These are phyloP conservation scores for Bipolaris gigantea DNA, from an alignment of 2,329 filamentous ascomycete genomes.

Conservation along the genomic window DNA sequence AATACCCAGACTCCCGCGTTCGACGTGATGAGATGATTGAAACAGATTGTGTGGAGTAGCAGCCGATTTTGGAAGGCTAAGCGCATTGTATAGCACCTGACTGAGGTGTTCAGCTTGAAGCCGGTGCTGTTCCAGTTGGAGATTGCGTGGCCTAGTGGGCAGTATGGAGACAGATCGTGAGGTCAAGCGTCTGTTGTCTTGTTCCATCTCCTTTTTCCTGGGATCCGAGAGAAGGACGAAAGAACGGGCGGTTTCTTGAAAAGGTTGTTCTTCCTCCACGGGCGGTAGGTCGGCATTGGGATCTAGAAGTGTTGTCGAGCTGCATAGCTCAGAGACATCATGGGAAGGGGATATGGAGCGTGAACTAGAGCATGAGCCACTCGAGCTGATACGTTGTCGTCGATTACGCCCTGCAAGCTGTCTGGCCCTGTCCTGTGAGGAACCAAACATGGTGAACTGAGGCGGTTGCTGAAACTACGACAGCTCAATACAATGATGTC, in stretches of 20 bases:
- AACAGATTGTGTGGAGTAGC: constrained; percentile 5
- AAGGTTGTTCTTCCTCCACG: neutral
- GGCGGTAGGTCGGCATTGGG: neutral
- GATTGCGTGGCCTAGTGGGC: neutral
- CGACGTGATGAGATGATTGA: neutral
- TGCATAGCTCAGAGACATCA: constrained; percentile 11
- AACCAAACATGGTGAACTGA: constrained; percentile 35
- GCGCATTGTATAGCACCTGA: constrained; percentile 26
- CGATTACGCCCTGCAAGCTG: constrained; percentile 40
- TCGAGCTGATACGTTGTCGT: constrained; percentile 30
- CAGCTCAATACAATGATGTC: neutral
- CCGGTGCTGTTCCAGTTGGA: constrained; percentile 20
- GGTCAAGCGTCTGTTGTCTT: neutral
- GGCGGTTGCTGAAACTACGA: neutral
- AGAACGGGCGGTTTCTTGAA: neutral
- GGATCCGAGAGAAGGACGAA: neutral
- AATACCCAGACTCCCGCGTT: constrained; percentile 13
- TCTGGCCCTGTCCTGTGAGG: constrained; percentile 40
- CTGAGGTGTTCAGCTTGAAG: constrained; percentile 30
- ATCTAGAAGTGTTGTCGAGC: neutral
- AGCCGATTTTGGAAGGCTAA: neutral
- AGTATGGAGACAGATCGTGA: constrained; percentile 3
- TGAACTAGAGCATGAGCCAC: constrained; percentile 19
- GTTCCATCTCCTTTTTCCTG: too few relatives aligned
- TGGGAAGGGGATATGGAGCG: constrained; percentile 21